phyloP scores from a whole-genome alignment of 2,329 filamentous ascomycete genomes.

The Nemania diffusa region DNA sequence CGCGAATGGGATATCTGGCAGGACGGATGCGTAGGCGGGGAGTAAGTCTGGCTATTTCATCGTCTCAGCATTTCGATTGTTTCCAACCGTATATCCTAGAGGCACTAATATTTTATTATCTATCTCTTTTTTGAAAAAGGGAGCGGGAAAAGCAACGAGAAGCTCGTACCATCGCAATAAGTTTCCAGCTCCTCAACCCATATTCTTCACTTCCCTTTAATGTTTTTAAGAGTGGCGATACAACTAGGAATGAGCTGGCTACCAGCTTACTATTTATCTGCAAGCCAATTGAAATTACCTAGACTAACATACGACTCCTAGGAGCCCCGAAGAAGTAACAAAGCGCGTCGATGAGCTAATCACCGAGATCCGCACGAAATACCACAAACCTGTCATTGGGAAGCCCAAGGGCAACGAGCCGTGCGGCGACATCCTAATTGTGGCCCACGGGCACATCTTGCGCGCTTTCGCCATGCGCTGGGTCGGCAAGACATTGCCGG shows the following conservation, averaged over 20 bases:
- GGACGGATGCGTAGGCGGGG: constrained; percentile 87
- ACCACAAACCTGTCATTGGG: constrained; percentile 71
- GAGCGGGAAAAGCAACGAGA: too few relatives aligned
- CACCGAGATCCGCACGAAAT: constrained; percentile 73
- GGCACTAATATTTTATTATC: too few relatives aligned
- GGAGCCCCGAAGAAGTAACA: constrained; percentile 77
- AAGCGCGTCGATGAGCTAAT: constrained; percentile 80
- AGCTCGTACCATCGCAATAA: too few relatives aligned
- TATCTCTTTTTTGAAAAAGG: too few relatives aligned
- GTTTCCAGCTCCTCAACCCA: too few relatives aligned
- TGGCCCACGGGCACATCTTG: constrained; percentile 91
- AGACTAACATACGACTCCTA: constrained; percentile 45
- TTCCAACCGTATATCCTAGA: background rate
- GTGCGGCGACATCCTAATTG: constrained; percentile 76
- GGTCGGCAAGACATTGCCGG: constrained; percentile 76
- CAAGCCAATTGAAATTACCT: background rate
- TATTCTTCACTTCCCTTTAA: background rate
- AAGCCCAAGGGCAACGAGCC: constrained; percentile 55
- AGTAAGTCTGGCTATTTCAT: constrained; percentile 63
- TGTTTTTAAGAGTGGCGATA: background rate
- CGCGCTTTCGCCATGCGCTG: constrained; percentile 89
- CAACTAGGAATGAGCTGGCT: background rate
- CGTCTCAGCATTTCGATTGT: background rate
- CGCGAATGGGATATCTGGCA: constrained; percentile 85
- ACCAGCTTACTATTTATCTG: too few relatives aligned